Base-by-base conservation (phyloP, 768 basidiomycete genomes). In the Naganishia randhawae region DNA sequence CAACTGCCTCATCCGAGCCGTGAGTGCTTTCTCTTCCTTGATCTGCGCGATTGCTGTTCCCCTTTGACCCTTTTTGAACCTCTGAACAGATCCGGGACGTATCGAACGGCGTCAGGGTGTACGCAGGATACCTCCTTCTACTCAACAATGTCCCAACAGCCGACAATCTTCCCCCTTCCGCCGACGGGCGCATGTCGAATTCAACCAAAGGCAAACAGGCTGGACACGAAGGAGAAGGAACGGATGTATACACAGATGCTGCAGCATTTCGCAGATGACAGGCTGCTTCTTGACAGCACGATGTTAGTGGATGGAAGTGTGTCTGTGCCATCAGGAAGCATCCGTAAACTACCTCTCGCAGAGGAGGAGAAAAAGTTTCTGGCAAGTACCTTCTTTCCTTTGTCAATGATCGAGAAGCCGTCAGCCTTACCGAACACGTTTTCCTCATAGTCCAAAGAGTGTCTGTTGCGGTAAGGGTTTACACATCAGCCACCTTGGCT, bases 341-440 rank as follows among this genome's bases (percentile, higher is more conserved):
- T 51, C 16, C 41, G 29, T 17, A 55, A 55, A n/a, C n/a, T 42
- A 11, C 53, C 53, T 25, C 33, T 67, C 41, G 25, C 19, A 14
- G 53, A 55, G 29, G 53, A 61, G 42, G 66, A 67, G 17, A 67
- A 50, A 42, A 67, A 22, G 51, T 67, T 57, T 48, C 55, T 67
- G 41, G 66, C 61, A 22, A 61, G 65, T 66, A 14, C 0, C 48
- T 8, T 13, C 4, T 8, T n/a, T 16, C 14, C 39, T 27, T 25
- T 5, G 32, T 45, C 41, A 17, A 13, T 42, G 39, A 9, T 22
- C 3, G n/a, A 5, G 39, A 3, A 39, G 2, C 13, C 55, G 10
- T 29, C 22, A 19, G 39, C 25, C 50, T n/a, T 16, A 37, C 33
- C 10, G 22, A 3, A 50, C 25, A 16, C 11, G 29, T 29, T 65